Evolutionary conservation across 352 stramenopile genomes (phyloP), one percentile per base, ranked within the genome.

Genomic region (Albugo laibachii): DNA sequence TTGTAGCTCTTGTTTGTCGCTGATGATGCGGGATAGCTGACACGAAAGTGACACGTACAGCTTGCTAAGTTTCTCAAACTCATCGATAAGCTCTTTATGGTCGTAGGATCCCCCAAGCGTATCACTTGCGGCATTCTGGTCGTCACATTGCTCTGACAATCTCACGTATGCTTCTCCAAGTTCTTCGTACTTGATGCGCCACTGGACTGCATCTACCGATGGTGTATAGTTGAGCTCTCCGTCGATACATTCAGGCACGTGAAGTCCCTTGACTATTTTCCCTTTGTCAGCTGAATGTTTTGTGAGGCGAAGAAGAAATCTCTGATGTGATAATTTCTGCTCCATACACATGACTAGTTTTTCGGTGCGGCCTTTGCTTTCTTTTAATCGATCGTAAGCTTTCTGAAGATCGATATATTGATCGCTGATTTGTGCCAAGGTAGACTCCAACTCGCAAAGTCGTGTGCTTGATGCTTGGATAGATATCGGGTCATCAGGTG

Each of bases 141-240:
- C 58, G 2, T 54, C 41, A 16, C 71, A 71, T 5, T 60, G 58
- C 41, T 86, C 66, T 47, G 84, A 66, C 34, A 85, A 56, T 21
- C 15, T 11, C 13, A 37, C 13, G 20, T 52, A 52, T 11, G 41
- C 12, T 15, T 34, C 31, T 18, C 52, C 43, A 6, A 54, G 24
- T 43, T 88, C 70, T 55, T 88, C 77, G 45, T 79, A 85, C 52
- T 84, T 89, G 50, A 85, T 67, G 14, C 74, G 60, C 77, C 74
- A 89, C 49, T 85, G 74, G 41, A 89, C 80, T 15, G 77, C 71
- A 53, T 86, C 74, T 12, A 63, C 55, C 20, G 71, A 75, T 18
- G 74, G 76, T 15, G 76, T 55, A 47, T 84, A 81, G 5, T 83
- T 64, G 19, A 52, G 20, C 5, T 50, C 49, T 40, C 52, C 43